Conservation (phyloP, 169 alveolate species). For the Eimeria praecox region DNA sequence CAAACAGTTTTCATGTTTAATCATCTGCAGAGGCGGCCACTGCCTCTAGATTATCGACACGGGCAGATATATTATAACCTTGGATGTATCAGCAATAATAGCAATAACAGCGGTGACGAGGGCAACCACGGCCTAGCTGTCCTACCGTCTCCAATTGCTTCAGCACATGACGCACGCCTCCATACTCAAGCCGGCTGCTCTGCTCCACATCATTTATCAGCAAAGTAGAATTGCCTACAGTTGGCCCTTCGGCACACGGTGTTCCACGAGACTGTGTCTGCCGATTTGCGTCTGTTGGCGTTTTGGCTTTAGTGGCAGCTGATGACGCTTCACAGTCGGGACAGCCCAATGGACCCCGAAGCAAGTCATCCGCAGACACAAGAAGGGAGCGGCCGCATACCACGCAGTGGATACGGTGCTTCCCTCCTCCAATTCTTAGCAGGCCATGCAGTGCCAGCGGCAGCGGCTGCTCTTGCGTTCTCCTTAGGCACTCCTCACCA, state of each 20-base stretch:
- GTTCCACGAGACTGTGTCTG: not conserved
- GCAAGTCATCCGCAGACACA: conserved; percentile 17
- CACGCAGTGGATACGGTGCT: conserved; percentile 57
- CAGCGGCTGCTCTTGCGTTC: conserved; percentile 18
- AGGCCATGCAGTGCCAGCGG: conserved; percentile 32
- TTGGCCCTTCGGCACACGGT: not conserved
- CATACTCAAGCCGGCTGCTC: not conserved
- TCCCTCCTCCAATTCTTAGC: conserved; percentile 1
- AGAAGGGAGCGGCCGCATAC: conserved; percentile 29
- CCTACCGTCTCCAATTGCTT: conserved; percentile 42
- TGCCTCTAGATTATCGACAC: not conserved
- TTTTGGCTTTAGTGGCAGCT: not conserved
- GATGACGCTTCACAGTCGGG: conserved; percentile 26
- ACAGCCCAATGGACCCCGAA: conserved; percentile 39
- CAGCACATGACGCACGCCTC: conserved; percentile 40
- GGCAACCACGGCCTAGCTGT: not conserved
- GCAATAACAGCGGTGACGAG: not conserved
- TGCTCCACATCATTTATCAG: not conserved
- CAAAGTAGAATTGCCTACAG: not conserved
- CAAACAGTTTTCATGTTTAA: not conserved
- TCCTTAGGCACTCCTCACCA: not conserved
- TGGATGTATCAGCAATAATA: not conserved
- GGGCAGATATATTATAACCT: not conserved
- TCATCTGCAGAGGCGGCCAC: not conserved
- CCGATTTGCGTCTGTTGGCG: not conserved